Evolutionary conservation across 1,139 yeast genomes (phyloP).

Genomic region (Geotrichum histeridarum): DNA sequence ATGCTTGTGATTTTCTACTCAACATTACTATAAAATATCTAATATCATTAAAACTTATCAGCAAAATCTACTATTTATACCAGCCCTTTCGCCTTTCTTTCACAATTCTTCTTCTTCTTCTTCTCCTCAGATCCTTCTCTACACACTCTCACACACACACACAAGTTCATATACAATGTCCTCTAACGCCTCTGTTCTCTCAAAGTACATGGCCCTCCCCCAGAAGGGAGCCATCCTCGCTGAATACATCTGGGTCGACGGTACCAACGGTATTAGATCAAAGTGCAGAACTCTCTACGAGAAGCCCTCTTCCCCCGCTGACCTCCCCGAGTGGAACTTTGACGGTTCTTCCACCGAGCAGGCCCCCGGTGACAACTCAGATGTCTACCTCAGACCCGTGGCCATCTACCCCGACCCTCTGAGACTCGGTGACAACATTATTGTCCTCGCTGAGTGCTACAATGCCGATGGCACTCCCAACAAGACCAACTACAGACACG

Average conservation of each 20-base stretch:
- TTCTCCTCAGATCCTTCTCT: neutral
- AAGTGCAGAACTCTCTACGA: conserved; percentile 81
- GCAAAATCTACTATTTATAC: conserved; percentile 1
- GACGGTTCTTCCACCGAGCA: conserved; percentile 98
- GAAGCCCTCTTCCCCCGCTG: conserved; percentile 68
- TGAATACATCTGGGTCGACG: conserved; percentile 97
- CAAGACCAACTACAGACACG: conserved; percentile 96
- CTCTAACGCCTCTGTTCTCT: conserved; percentile 43
- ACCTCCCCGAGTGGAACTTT: conserved; percentile 97
- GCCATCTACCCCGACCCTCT: conserved; percentile 94
- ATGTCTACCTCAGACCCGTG: conserved; percentile 87
- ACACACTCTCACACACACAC: neutral
- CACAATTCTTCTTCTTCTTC: neutral
- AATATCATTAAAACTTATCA: neutral
- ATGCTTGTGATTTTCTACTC: too few species aligned
- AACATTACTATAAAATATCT: neutral
- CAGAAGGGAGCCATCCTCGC: conserved; percentile 87
- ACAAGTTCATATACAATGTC: conserved; percentile 21
- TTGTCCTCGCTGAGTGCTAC: conserved; percentile 95
- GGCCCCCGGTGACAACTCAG: conserved; percentile 98
- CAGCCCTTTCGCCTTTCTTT: neutral
- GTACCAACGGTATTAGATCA: conserved; percentile 86
- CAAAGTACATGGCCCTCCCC: conserved; percentile 75
- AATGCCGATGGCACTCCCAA: conserved; percentile 98
- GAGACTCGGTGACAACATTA: conserved; percentile 94